These are phyloP conservation scores for Lactifluus hygrophoroides DNA, from an alignment of 768 basidiomycete species.

Conservation along the genomic window DNA sequence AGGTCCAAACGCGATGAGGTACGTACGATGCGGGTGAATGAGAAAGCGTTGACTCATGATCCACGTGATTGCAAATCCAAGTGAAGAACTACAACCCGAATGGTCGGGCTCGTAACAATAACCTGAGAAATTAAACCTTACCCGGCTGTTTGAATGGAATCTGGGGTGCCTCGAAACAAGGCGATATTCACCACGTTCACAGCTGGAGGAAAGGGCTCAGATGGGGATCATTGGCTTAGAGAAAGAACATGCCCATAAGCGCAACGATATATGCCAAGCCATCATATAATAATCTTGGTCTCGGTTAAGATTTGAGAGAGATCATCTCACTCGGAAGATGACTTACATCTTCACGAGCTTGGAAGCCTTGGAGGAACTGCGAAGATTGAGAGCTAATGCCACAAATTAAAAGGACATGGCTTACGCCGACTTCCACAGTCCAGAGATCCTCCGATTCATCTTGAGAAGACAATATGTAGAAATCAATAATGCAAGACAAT, in stretches of 20 bases:
- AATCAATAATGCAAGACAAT: constrained; percentile 41
- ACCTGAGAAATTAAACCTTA: not conserved
- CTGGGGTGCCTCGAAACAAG: constrained; percentile 20
- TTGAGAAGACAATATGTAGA: constrained; percentile 47
- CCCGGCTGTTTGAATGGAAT: constrained; percentile 20
- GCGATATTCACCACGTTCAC: constrained; percentile 25
- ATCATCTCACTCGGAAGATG: not conserved
- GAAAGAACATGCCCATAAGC: constrained; percentile 33
- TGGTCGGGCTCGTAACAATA: not conserved
- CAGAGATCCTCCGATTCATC: constrained; percentile 32
- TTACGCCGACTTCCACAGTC: constrained; percentile 25
- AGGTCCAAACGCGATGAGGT: not conserved
- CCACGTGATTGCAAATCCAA: constrained; percentile 29
- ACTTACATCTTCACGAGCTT: constrained; percentile 25
- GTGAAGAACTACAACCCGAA: constrained; percentile 21
- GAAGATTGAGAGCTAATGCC: not conserved
- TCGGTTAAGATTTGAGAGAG: not conserved
- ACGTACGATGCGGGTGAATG: constrained; percentile 29
- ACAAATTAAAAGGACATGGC: not conserved
- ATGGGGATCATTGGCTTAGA: not conserved
- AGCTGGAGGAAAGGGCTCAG: constrained; percentile 11
- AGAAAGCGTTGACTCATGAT: constrained; percentile 31
- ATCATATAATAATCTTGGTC: constrained; percentile 54
- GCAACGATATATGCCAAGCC: constrained; percentile 55
- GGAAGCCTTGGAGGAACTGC: constrained; percentile 24